Evolutionary conservation across 164 flowering plant genomes (phyloP), one percentile per base, ranked within the genome.

Genomic region (Magnolia officinalis): DNA sequence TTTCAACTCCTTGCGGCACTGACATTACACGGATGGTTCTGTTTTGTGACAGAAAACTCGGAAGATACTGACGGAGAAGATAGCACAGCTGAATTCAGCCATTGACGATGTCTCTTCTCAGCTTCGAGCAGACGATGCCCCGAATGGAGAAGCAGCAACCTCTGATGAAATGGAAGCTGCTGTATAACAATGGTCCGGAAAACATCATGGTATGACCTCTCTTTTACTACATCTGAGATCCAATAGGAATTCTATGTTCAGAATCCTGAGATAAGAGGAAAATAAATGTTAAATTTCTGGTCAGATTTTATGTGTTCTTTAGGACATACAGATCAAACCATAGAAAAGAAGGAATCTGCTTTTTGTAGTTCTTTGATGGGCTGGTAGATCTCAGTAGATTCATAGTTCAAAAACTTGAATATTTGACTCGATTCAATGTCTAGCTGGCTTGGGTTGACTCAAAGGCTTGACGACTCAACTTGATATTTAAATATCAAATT

Each of bases 81-180:
- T 96, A 61, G 98, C 80, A 21, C 90, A 93, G 84, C 86, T 96
- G 76, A 94, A 91, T 83, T 78, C 90, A 49, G 97, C 99, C 20
- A 92, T 94, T 75, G 99, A 94, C 78, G 90, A 89, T 50, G 89
- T 89, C 74, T 93, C 98, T 21, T 51, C 85, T 71, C 97, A 90
- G 90, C 85, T 90, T 63, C 86, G 88, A 11, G 70, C 89, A 18
- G 93, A 86, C 16, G 92, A 89, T 70, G 23, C 75, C 8, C 84
- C 89, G 50, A 86, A 86, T 80, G 91, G 84, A 69, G 82, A 79
- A 6, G 86, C 89, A 4, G 82, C 81, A 55, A 72, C 70, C 71
- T 76, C 89, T 1, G 96, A 93, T 80, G 97, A 88, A 83, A 67
- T 85, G 26, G 95, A 88, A 83, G 89, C 93, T 77, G 76, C 87